Base-by-base conservation (phyloP, 768 basidiomycete species). In the Suillus decipiens region DNA sequence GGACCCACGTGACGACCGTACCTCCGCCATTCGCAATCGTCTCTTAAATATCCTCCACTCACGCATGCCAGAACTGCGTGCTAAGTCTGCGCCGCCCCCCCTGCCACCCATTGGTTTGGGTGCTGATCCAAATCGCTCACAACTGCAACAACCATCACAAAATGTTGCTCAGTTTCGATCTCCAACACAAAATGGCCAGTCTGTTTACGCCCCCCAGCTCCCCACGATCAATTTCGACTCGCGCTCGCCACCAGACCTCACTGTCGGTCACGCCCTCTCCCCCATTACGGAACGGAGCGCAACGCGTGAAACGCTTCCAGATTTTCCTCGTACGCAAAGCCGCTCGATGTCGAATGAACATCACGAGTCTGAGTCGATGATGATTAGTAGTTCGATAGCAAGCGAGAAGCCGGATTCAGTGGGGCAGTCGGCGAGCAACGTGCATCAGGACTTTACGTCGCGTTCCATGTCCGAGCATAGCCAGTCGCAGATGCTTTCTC, bases 1-100 rank as follows among this genome's bases (percentile, higher is more conserved):
- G 68, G 90, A 95, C 71, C 89, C 87, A 53, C 80, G 89, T 59
- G 86, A 91, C 58, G 90, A 93, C 66, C 83, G 84, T n/a, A 93
- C 92, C 7, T 89, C 92, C 4, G 76, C 79, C 10, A 82, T 90
- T 66, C 82, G 93, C 15, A 78, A 83, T 6, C 81, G 84, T 63
- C 79, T 95, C 60, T 79, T 87, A 64, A 80, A 80, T 51, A 82
- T 93, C 28, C 77, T 92, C 37, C 74, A 79, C n/a, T 81, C 86
- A 42, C 84, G 89, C 59, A 86, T 94, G 85, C 82, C 81, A 41
- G 55, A 31, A 51, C 15, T 31, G 5, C 50, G 50, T 31, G 50
- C 28, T 9, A 9, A 62, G 28, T 64, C 59, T 42, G 63, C 14
- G 4, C 47, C 68, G 17, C 70, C 68, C 56, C 47, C 64, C n/a